These are phyloP conservation scores for Arthrocladium fulminans DNA, from an alignment of 2,329 filamentous ascomycete species.

Conservation along the genomic window DNA sequence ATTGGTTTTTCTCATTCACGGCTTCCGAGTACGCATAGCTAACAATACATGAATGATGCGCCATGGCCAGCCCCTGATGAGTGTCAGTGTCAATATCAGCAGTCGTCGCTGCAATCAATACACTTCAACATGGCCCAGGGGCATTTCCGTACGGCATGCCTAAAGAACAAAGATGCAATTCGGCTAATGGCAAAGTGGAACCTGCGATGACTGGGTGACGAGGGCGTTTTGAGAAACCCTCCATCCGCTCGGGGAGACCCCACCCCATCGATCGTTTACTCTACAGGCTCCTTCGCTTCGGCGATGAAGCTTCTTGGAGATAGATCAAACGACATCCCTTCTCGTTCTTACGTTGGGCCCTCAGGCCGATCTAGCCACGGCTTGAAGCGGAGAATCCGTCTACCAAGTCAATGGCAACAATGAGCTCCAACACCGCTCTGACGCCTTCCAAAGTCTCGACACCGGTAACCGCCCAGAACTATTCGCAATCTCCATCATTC, in stretches of 20 bases:
- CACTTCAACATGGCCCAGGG: too few species aligned
- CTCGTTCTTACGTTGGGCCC: conserved; percentile 15
- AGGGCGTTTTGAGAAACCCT: too few species aligned
- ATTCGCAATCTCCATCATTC: conserved; percentile 13
- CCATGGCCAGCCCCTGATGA: too few species aligned
- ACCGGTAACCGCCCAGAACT: conserved; percentile 15
- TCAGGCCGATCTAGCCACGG: conserved; percentile 17
- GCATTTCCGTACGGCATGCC: too few species aligned
- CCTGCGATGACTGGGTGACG: too few species aligned
- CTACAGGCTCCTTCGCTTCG: conserved; percentile 14
- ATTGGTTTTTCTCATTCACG: too few species aligned
- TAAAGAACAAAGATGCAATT: too few species aligned
- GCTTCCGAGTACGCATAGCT: too few species aligned
- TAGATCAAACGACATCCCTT: not conserved
- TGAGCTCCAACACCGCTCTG: conserved; percentile 9
- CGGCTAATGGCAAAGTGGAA: too few species aligned
- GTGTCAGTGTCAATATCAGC: too few species aligned
- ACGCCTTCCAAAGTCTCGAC: conserved; percentile 21
- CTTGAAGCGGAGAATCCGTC: conserved; percentile 15
- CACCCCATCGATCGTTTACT: not conserved
- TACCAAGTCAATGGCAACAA: conserved; percentile 1
- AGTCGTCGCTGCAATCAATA: too few species aligned
- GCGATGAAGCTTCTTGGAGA: conserved; percentile 17
- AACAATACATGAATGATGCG: too few species aligned
- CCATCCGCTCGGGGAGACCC: not conserved